Conservation (phyloP, 371 early-diverging fungal species). For the Mucor circinelloides region DNA sequence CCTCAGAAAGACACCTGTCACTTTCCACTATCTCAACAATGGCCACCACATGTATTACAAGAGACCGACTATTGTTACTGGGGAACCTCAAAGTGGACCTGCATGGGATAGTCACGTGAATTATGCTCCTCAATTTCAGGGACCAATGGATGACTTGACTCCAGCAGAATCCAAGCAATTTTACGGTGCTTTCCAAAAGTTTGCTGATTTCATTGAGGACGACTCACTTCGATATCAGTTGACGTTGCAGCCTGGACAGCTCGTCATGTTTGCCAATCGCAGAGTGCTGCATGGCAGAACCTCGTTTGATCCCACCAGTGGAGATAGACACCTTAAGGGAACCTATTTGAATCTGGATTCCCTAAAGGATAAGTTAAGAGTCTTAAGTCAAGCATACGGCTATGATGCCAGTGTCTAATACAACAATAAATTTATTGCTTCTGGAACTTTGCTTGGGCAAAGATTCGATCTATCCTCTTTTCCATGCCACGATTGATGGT, state of each 20-base stretch:
- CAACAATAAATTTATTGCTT: conserved; percentile 18
- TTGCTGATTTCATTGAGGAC: conserved; percentile 65
- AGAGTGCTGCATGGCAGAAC: conserved; percentile 84
- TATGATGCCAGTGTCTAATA: conserved; percentile 13
- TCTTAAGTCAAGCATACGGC: conserved; percentile 33
- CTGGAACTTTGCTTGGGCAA: conserved; percentile 85
- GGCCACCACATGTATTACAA: conserved; percentile 74
- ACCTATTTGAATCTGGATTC: conserved; percentile 82
- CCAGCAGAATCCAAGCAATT: conserved; percentile 55
- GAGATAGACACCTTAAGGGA: conserved; percentile 81
- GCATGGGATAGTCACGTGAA: conserved; percentile 66
- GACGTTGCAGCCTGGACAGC: conserved; percentile 74
- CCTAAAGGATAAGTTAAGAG: conserved; percentile 69
- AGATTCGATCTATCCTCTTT: conserved; percentile 80
- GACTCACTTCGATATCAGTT: conserved; percentile 61
- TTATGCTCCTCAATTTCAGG: conserved; percentile 92
- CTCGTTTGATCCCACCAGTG: conserved; percentile 73
- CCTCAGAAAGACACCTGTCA: conserved; percentile 64
- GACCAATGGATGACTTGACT: conserved; percentile 64
- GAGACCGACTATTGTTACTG: conserved; percentile 71
- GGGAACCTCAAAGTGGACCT: conserved; percentile 38
- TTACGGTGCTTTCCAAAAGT: conserved; percentile 72
- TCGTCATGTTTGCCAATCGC: conserved; percentile 81
- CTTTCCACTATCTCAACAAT: conserved; percentile 84
- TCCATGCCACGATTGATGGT: conserved; percentile 82